Base-by-base conservation (phyloP, 2,329 filamentous ascomycete genomes). In the Coniochaeta sp. region DNA sequence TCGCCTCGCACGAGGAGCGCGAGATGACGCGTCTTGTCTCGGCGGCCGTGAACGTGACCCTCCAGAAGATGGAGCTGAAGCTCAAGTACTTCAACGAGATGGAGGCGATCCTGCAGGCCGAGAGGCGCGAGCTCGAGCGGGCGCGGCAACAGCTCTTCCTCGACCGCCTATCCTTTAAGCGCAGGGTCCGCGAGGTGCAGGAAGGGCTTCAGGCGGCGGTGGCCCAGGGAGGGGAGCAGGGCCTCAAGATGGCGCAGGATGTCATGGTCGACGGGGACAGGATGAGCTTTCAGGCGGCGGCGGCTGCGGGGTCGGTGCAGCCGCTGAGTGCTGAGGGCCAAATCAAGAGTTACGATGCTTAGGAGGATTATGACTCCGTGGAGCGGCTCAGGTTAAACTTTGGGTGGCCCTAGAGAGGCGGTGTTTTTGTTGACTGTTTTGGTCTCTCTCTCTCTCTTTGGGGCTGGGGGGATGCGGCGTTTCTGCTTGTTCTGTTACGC, bases 21-120 rank as follows among this genome's bases (percentile, higher is more conserved):
- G 92, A 97, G 75, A 95, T 98, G 85, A 96, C 93, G 22, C 89
- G 92, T 17, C 85, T 98, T 55, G 91, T 99, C 11, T 93, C 92
- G 2, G 89, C 92, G 6, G 91, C 92, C 0, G 91, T 96, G 58
- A 99, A 99, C 71, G 82, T 96, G 14, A 93, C 91, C n/a, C 80
- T 98, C 36, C 89, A 96, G 71, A 99, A 99, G 76, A 87, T 98
- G 63, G 92, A 98, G 75, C 80, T 98, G 68, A 99, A 99, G 77
- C 82, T 99, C 62, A 88, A 91, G 70, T 96, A 98, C 73, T 99
- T 99, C 76, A 89, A 90, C 68, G 95, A 99, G 73, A 93, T 99
- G 83, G 95, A 99, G 75, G 84, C 90, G 19, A 88, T 97, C 52
- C 81, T 99, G 58, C 90, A 96, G 68, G 91, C 93, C 6, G 95